Conservation (phyloP, 352 stramenopile species). For the Phytophthora chlamydospora region DNA sequence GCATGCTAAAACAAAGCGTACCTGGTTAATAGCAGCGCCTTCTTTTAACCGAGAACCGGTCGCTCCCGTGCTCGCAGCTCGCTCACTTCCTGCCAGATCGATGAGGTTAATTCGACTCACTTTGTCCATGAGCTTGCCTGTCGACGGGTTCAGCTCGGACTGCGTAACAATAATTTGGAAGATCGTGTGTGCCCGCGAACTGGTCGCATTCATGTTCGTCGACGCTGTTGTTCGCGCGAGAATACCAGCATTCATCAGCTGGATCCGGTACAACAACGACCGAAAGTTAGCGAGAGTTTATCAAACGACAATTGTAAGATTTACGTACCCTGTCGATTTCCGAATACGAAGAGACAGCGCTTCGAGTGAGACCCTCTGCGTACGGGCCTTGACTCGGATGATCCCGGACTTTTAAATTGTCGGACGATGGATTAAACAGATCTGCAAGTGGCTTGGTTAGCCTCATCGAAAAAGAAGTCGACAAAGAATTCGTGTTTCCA, state of each 20-base stretch:
- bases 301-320: neutral
- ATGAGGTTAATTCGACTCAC: slow-evolving; percentile 90
- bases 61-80: slow-evolving; percentile 89
- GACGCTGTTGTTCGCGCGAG: slow-evolving; percentile 81
- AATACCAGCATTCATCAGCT: slow-evolving; percentile 89
- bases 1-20: slow-evolving; percentile 3
- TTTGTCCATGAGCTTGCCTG: slow-evolving; percentile 83
- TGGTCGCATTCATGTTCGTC: slow-evolving; percentile 90
- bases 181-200: slow-evolving; percentile 82
- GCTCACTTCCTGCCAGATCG: slow-evolving; percentile 92
- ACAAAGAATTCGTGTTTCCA: neutral
- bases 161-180: slow-evolving; percentile 89
- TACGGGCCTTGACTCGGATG: slow-evolving; percentile 87
- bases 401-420: slow-evolving; percentile 90
- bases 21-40: slow-evolving; percentile 94
- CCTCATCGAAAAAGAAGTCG: neutral
- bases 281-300: neutral
- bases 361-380: slow-evolving; percentile 78
- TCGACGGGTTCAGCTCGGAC: slow-evolving; percentile 70
- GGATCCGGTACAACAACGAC: neutral
- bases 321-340: slow-evolving; percentile 72
- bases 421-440: slow-evolving; percentile 82
- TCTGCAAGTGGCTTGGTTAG: slow-evolving; percentile 42
- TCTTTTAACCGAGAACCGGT: slow-evolving; percentile 91
- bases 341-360: slow-evolving; percentile 79